Percentiles rank a stretch among this genome's conserved stretches.
Evolutionary conservation across 768 basidiomycete genomes (phyloP).

Genomic region (Tulasnella sp.): DNA sequence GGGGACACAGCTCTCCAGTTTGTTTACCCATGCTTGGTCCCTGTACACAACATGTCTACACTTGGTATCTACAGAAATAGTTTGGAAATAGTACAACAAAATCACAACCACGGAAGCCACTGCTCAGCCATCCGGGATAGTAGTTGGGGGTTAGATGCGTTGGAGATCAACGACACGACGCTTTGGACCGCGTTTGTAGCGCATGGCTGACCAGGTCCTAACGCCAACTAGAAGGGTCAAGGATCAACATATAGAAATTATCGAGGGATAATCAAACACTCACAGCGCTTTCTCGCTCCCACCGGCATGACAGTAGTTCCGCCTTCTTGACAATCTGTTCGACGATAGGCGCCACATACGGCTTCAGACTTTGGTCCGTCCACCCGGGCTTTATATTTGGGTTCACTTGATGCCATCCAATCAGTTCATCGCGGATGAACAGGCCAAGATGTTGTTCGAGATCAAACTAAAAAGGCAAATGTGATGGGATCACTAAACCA

Average conservation of each 20-base stretch:
- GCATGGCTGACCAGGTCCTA: conserved; percentile 1
- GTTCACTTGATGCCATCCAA: conserved; percentile 51
- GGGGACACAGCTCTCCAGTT: not conserved
- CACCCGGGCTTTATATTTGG: conserved; percentile 44
- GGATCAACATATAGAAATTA: not conserved
- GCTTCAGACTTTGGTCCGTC: conserved; percentile 46
- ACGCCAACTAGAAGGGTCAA: conserved; percentile 12
- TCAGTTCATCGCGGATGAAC: conserved; percentile 87
- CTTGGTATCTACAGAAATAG: conserved; percentile 7
- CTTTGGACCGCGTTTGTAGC: conserved; percentile 49
- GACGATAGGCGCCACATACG: conserved; percentile 41
- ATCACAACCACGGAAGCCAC: conserved; percentile 57
- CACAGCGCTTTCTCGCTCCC: conserved; percentile 67
- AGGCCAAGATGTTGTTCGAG: conserved; percentile 85
- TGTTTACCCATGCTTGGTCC: conserved; percentile 10
- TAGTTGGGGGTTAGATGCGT: conserved; percentile 74
- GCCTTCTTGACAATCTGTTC: conserved; percentile 69
- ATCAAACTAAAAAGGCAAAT: conserved; percentile 48
- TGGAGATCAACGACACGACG: conserved; percentile 67
- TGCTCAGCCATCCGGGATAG: conserved; percentile 77
- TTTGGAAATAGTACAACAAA: conserved; percentile 8
- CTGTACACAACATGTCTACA: not conserved
- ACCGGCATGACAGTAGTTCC: conserved; percentile 73
- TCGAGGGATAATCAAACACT: not conserved
- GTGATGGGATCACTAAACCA: conserved; percentile 2